Evolutionary conservation across 2,329 filamentous ascomycete species (phyloP).

Genomic region (Truncatella angustata): DNA sequence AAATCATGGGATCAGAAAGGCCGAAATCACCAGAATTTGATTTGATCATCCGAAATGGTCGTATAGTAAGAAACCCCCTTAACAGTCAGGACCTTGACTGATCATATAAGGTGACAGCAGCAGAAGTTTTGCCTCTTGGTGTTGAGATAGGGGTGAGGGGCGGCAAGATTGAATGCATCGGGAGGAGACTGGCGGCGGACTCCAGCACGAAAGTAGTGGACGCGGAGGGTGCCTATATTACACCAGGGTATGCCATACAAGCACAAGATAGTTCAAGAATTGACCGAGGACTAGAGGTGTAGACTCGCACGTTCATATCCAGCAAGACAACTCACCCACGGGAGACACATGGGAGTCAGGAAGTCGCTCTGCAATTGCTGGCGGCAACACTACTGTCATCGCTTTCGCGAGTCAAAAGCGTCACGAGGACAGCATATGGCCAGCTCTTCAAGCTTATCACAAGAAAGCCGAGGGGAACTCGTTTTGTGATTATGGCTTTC

Average conservation of each 20-base stretch:
- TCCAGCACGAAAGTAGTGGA: conserved; percentile 36
- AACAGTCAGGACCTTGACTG: background rate
- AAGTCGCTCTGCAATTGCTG: conserved; percentile 42
- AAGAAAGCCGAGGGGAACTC: conserved; percentile 33
- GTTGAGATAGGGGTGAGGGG: conserved; percentile 45
- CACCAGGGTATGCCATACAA: conserved; percentile 23
- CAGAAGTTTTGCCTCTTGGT: conserved; percentile 39
- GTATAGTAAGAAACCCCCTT: conserved; percentile 18
- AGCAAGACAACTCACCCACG: conserved; percentile 40
- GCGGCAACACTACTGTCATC: conserved; percentile 48
- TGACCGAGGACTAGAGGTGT: conserved; percentile 35
- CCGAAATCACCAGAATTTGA: background rate
- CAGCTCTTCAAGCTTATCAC: conserved; percentile 41
- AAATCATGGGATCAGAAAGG: background rate
- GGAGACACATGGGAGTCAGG: conserved; percentile 43
- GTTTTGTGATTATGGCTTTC: conserved; percentile 58
- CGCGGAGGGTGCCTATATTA: conserved; percentile 43
- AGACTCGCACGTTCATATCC: conserved; percentile 48
- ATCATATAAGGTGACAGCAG: conserved; percentile 38
- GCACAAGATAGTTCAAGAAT: background rate
- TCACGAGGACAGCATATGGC: conserved; percentile 36
- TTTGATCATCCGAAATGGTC: conserved; percentile 21
- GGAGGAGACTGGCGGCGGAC: conserved; percentile 31
- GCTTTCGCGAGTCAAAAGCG: conserved; percentile 46
- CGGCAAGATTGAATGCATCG: conserved; percentile 45